These are phyloP conservation scores for Geotrichum cucujoidarum DNA, from an alignment of 1,139 yeast species.

Conservation along the genomic window DNA sequence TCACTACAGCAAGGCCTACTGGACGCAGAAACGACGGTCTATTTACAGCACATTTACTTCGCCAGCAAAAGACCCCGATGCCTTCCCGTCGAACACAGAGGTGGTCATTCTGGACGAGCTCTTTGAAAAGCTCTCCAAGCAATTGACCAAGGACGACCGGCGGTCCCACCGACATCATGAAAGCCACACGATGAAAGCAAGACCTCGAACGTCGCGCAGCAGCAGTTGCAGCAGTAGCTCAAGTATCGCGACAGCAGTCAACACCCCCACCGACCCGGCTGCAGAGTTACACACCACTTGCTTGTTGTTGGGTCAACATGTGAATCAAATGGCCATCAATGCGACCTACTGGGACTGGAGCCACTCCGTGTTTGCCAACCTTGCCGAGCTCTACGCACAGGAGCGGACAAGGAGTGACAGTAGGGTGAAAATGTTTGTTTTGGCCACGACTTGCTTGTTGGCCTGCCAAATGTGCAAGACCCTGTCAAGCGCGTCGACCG, in stretches of 20 bases:
- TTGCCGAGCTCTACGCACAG: conserved; percentile 10
- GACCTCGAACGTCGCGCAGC: conserved; percentile 13
- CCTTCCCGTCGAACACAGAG: conserved; percentile 17
- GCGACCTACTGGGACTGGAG: conserved; percentile 20
- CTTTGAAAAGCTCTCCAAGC: neutral
- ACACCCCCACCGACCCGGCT: neutral
- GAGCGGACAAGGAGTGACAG: conserved; percentile 2
- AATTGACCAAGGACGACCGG: conserved; percentile 4
- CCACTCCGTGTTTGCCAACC: conserved; percentile 11
- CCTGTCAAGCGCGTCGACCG: neutral
- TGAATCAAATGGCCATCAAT: conserved; percentile 14
- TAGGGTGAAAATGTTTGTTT: neutral
- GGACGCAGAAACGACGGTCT: neutral
- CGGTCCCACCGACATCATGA: neutral
- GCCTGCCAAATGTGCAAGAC: conserved; percentile 5
- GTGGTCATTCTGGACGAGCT: conserved; percentile 16
- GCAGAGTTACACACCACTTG: conserved; percentile 11
- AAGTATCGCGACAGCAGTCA: neutral
- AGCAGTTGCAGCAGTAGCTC: conserved; percentile 10
- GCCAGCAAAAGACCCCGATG: conserved; percentile 2
- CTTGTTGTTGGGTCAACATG: conserved; percentile 19
- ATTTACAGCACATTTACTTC: neutral
- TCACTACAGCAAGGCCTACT: neutral
- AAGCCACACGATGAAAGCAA: neutral
- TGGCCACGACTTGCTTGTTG: conserved; percentile 12